Conservation (phyloP, 495 filamentous ascomycete species). For the Daldinia childiae region DNA sequence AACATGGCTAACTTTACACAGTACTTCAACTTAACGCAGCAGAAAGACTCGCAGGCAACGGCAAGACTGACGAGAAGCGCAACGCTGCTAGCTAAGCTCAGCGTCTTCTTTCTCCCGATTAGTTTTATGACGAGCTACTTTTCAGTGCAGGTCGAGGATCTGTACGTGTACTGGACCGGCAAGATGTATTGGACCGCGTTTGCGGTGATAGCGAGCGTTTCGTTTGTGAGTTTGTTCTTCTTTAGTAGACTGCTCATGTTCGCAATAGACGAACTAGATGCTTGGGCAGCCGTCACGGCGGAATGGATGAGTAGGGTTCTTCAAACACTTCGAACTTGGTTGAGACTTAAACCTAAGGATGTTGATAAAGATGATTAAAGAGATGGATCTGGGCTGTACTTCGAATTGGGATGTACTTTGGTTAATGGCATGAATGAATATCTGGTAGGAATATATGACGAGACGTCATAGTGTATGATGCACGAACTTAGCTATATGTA, state of each 20-base stretch:
- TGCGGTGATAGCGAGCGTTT: constrained; percentile 71
- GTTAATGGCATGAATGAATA: background rate
- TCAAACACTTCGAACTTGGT: constrained; percentile 3
- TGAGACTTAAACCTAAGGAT: constrained; percentile 24
- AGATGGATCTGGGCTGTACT: background rate
- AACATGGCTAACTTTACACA: constrained; percentile 48
- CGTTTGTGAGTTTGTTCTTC: constrained; percentile 66
- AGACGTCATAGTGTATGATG: background rate
- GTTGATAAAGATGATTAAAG: constrained; percentile 28
- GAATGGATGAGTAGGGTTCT: constrained; percentile 23
- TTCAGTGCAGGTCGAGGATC: constrained; percentile 70
- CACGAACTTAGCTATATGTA: background rate
- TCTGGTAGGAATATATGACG: background rate
- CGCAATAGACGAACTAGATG: constrained; percentile 61
- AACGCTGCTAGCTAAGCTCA: constrained; percentile 83
- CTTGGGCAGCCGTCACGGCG: constrained; percentile 37
- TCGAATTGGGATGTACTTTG: background rate
- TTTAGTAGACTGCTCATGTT: constrained; percentile 60
- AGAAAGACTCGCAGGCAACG: constrained; percentile 82
- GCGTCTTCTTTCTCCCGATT: constrained; percentile 85
- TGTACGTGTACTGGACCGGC: constrained; percentile 65
- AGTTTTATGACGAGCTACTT: constrained; percentile 89
- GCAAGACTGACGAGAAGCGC: constrained; percentile 82
- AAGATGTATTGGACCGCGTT: constrained; percentile 79
- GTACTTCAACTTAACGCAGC: constrained; percentile 89